phyloP scores from a whole-genome alignment of 805 yeast genomes.

The Isabelozyma heimii region DNA sequence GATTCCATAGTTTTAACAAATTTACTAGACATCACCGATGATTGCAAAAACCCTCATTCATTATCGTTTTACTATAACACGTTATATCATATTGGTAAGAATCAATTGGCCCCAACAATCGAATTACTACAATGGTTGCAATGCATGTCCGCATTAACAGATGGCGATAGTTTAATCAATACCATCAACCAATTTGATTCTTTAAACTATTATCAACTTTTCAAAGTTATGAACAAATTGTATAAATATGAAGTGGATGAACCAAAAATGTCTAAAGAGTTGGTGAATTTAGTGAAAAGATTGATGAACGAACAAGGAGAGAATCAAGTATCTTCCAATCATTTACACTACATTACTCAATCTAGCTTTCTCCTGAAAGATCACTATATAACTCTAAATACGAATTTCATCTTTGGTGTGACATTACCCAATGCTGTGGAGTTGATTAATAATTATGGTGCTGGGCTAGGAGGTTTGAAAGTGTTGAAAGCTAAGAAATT shows the following conservation, averaged over 20 bases:
- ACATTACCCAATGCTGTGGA: slow-evolving; percentile 74
- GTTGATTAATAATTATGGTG: slow-evolving; percentile 71
- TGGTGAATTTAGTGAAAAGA: slow-evolving; percentile 24
- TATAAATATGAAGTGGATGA: slow-evolving; percentile 88
- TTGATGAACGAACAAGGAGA: slow-evolving; percentile 38
- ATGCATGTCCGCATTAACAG: slow-evolving; percentile 68
- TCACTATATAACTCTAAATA: slow-evolving; percentile 48
- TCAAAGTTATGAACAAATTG: slow-evolving; percentile 60
- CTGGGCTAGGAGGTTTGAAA: slow-evolving; percentile 64
- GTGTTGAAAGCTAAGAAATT: slow-evolving; percentile 51
- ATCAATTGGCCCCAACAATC: slow-evolving; percentile 67
- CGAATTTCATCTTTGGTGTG: slow-evolving; percentile 52
- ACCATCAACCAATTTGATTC: slow-evolving; percentile 52
- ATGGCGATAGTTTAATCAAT: slow-evolving; percentile 58
- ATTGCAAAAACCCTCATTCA: slow-evolving; percentile 40
- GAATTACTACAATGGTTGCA: slow-evolving; percentile 90
- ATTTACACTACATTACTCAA: slow-evolving; percentile 40
- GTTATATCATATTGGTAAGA: slow-evolving; percentile 60
- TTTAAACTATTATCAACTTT: slow-evolving; percentile 67
- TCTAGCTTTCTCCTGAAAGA: slow-evolving; percentile 38
- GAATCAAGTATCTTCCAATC: slow-evolving; percentile 22
- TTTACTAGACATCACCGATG: slow-evolving; percentile 18
- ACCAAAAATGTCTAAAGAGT: slow-evolving; percentile 50
- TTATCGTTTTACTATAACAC: slow-evolving; percentile 63
- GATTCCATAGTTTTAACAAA: slow-evolving; percentile 14